Evolutionary conservation across 2,329 filamentous ascomycete genomes (phyloP).

Genomic region (Chaetomium strumarium): DNA sequence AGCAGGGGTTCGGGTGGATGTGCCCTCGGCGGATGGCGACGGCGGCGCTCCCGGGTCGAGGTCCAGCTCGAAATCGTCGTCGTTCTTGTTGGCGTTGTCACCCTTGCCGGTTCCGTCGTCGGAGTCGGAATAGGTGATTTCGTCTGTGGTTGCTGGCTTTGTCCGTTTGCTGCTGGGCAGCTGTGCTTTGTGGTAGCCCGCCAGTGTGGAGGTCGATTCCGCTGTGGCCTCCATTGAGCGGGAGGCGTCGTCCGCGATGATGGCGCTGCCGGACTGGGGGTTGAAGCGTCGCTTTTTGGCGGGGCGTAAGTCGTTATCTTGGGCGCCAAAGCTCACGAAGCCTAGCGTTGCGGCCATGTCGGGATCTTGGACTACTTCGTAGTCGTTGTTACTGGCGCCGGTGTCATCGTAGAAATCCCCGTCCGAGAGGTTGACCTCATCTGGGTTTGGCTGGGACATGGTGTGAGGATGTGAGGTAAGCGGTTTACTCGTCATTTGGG

Average conservation of each 20-base stretch:
- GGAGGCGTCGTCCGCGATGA: slow-evolving; percentile 30
- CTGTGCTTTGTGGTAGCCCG: slow-evolving; percentile 16
- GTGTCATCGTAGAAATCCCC: slow-evolving; percentile 23
- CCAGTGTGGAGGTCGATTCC: neutral
- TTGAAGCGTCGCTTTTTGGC: slow-evolving; percentile 65
- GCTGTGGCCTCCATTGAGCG: neutral
- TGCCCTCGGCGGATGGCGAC: neutral
- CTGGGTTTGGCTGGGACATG: slow-evolving; percentile 4
- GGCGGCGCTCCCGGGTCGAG: neutral
- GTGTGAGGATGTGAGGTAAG: neutral
- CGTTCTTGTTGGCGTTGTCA: neutral
- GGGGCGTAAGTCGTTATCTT: slow-evolving; percentile 34
- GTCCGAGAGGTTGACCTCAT: slow-evolving; percentile 11
- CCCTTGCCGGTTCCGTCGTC: slow-evolving; percentile 23
- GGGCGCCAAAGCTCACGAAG: slow-evolving; percentile 62
- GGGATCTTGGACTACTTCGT: slow-evolving; percentile 25
- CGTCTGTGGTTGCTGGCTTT: neutral
- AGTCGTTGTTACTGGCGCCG: slow-evolving; percentile 25
- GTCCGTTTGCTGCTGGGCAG: neutral
- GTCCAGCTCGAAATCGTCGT: neutral
- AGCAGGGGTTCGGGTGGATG: slow-evolving; percentile 15
- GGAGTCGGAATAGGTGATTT: slow-evolving; percentile 43
- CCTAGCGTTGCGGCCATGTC: slow-evolving; percentile 66
- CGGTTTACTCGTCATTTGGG: neutral
- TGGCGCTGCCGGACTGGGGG: slow-evolving; percentile 45